Base-by-base conservation (phyloP, 768 basidiomycete genomes). In the Clitopilus passeckerianus region DNA sequence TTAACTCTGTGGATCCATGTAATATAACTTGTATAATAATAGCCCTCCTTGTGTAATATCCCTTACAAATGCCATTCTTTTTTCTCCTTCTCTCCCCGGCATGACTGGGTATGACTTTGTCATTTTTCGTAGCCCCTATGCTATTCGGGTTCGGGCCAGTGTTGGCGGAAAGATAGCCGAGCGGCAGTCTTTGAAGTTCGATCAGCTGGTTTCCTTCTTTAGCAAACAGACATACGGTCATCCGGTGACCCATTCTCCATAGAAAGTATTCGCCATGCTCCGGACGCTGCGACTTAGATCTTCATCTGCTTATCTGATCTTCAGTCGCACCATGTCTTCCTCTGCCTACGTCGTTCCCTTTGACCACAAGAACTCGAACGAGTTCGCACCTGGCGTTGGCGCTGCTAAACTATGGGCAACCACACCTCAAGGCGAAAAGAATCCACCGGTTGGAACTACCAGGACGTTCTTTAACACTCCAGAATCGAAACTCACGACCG, bases 391-490 rank as follows among this genome's bases (percentile, higher is more conserved):
- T 0, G 74, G 77, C 35, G 67, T 84, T 65, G 72, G 85, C 64
- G 65, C 82, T 1, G 69, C 75, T 23, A 61, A 78, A 56, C 73
- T 89, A 33, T 90, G 87, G 87, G 61, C 76, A 0, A 57, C 70
- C 0, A 78, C 78, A 10, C 76, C 82, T 1, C 80, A 82, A 0
- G 75, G 74, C 16, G 73, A 81, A 54, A 85, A 84, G 65, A 74
- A 77, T 24, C 77, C 86, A 0, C 82, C 84, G 66, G 82, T 77
- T 5, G 89, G 87, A 7, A 85, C 86, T 0, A 81, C 86, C 1
- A 81, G 86, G 55, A 75, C 84, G 5, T 87, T 90, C 70, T 90
- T 82, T 73, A 81, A 82, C 57, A 78, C 77, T 2, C 82, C 84
- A 2, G 59, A 66, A 10, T 71, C 70, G 10, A 77, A 77, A 57